Conservation (phyloP, 495 filamentous ascomycete species). For the Ramalina peruviana region DNA sequence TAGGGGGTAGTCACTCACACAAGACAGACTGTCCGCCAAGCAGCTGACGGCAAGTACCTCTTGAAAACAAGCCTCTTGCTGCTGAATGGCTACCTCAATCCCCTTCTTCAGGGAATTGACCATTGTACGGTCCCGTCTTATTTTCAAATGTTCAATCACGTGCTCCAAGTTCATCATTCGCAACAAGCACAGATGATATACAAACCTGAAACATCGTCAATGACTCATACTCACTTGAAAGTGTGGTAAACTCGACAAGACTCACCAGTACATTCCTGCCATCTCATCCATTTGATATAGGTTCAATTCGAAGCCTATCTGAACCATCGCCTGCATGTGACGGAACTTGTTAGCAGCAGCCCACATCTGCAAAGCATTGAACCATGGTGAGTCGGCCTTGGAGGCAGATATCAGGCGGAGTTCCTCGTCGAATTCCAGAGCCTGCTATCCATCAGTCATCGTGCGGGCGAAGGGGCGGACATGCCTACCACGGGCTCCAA, state of each 20-base stretch:
- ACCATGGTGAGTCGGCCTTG: slow-evolving; percentile 22
- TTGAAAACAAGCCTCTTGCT: not conserved
- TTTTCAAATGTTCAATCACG: slow-evolving; percentile 40
- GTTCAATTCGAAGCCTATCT: slow-evolving; percentile 90
- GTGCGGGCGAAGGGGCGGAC: not conserved
- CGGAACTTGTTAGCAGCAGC: slow-evolving; percentile 74
- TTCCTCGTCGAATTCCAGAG: slow-evolving; percentile 48
- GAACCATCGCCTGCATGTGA: slow-evolving; percentile 75
- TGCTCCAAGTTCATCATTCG: slow-evolving; percentile 41
- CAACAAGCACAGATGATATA: slow-evolving; percentile 41
- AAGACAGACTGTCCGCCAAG: slow-evolving; percentile 53
- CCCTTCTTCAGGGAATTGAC: too few relatives aligned
- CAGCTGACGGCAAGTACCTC: slow-evolving; percentile 56
- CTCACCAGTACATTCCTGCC: slow-evolving; percentile 79
- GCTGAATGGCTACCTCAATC: not conserved
- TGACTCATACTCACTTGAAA: not conserved
- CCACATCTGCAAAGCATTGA: slow-evolving; percentile 75
- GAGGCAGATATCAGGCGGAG: slow-evolving; percentile 29
- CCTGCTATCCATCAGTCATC: not conserved
- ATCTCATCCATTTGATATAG: slow-evolving; percentile 82
- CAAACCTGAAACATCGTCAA: slow-evolving; percentile 16
- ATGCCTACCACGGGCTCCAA: slow-evolving; percentile 57
- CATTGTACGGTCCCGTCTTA: too few relatives aligned
- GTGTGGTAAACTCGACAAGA: not conserved
- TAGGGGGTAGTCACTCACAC: slow-evolving; percentile 19